These are phyloP conservation scores for Astraeus odoratus DNA, from an alignment of 768 basidiomycete species.

Conservation along the genomic window DNA sequence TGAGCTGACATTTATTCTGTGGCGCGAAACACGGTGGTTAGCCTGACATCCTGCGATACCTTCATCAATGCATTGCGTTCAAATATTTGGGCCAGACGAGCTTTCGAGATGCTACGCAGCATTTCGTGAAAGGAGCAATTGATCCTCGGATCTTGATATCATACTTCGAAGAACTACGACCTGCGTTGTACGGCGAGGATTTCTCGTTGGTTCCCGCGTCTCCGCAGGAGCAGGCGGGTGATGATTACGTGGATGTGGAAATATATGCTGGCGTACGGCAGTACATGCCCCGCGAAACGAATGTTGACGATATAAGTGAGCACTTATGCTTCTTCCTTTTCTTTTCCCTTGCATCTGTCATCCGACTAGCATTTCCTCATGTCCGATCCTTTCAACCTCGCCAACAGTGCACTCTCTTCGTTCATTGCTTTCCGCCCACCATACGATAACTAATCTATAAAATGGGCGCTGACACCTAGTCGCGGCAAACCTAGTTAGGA, in stretches of 20 bases:
- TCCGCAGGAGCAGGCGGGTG: no score
- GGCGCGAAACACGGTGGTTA: constrained; percentile 23
- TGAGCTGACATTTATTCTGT: not conserved
- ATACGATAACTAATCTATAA: constrained; percentile 16
- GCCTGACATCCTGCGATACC: constrained; percentile 65
- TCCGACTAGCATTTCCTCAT: constrained; percentile 13
- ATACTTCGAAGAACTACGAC: constrained; percentile 73
- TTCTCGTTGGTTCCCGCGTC: not conserved
- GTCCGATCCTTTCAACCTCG: constrained; percentile 13
- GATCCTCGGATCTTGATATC: constrained; percentile 80
- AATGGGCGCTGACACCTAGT: constrained; percentile 72
- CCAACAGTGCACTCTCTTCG: constrained; percentile 7
- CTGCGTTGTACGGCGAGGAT: constrained; percentile 41
- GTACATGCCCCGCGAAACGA: constrained; percentile 59
- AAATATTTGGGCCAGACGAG: constrained; percentile 70
- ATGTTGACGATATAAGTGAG: constrained; percentile 85
- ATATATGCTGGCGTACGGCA: constrained; percentile 72
- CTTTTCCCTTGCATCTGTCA: no score
- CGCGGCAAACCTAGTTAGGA: constrained; percentile 82
- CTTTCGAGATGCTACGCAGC: constrained; percentile 76
- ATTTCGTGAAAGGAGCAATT: constrained; percentile 72
- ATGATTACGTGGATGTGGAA: constrained; percentile 48
- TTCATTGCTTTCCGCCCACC: constrained; percentile 14
- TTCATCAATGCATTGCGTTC: constrained; percentile 79
- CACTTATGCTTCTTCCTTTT: no score